Evolutionary conservation across 2,329 filamentous ascomycete genomes (phyloP).

Genomic region (Ascochyta koolunga): DNA sequence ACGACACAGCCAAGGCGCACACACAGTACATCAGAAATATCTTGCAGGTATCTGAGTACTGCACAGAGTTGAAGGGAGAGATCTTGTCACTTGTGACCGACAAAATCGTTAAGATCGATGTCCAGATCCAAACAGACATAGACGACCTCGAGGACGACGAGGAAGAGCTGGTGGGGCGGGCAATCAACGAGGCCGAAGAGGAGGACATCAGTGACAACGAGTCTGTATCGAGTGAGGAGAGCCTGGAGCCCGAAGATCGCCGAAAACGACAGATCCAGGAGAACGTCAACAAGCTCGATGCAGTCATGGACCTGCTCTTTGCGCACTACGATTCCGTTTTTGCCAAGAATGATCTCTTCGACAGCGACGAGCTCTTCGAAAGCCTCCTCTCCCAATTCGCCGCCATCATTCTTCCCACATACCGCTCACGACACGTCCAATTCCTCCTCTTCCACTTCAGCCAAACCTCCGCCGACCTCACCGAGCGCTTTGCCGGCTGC

Average conservation of each 20-base stretch:
- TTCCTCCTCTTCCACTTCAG: conserved; percentile 96
- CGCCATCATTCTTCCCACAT: conserved; percentile 85
- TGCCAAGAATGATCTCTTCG: conserved; percentile 65
- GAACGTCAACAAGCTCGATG: conserved; percentile 89
- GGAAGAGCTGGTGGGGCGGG: conserved; percentile 69
- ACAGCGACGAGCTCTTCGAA: conserved; percentile 75
- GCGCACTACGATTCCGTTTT: conserved; percentile 79
- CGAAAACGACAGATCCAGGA: conserved; percentile 75
- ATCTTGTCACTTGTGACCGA: conserved; percentile 84
- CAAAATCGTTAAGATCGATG: conserved; percentile 89
- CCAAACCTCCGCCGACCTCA: conserved; percentile 77
- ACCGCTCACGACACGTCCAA: conserved; percentile 90
- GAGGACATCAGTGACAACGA: conserved; percentile 70
- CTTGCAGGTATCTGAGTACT: conserved; percentile 76
- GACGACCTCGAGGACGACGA: conserved; percentile 93
- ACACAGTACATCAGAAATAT: conserved; percentile 89
- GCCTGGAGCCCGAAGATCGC: conserved; percentile 61
- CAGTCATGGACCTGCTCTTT: conserved; percentile 87
- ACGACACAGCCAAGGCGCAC: conserved; percentile 78
- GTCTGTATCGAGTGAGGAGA: conserved; percentile 71
- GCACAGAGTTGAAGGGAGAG: conserved; percentile 77
- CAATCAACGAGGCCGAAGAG: conserved; percentile 53
- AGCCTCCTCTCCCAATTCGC: conserved; percentile 85
- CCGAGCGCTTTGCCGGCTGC: conserved; percentile 81
- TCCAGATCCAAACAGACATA: conserved; percentile 91